A percentile compares a stretch with the other conserved stretches of the same genome.
phyloP scores from a whole-genome alignment of 345 rosid genomes.

The Syzygium aromaticum region DNA sequence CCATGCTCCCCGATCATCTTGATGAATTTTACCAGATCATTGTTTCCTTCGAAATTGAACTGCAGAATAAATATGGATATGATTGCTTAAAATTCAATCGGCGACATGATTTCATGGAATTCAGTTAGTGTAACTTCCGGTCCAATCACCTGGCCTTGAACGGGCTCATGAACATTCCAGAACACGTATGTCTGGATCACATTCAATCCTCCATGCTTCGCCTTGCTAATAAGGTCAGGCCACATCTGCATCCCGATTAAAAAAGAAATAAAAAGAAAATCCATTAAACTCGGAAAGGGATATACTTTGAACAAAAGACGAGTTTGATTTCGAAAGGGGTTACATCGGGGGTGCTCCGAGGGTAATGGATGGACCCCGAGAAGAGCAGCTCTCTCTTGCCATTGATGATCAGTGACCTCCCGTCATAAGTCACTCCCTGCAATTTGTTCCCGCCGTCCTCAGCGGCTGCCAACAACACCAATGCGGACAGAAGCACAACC shows the following conservation, averaged over 20 bases:
- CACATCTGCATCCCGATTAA: slow-evolving; percentile 35
- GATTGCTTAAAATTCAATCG: background rate
- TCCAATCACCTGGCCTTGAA: slow-evolving; percentile 31
- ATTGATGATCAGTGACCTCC: slow-evolving; percentile 48
- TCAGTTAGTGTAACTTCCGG: background rate
- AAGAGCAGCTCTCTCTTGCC: slow-evolving; percentile 53
- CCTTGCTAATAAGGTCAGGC: slow-evolving; percentile 40
- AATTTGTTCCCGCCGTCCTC: background rate
- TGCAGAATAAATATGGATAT: background rate
- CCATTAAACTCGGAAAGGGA: background rate
- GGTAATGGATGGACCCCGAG: slow-evolving; percentile 85
- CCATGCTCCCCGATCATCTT: slow-evolving; percentile 30
- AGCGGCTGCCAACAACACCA: background rate
- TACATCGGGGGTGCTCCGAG: slow-evolving; percentile 76
- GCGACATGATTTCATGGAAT: background rate
- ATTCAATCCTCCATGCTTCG: slow-evolving; percentile 47
- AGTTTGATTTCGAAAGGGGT: background rate
- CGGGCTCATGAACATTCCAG: slow-evolving; percentile 59
- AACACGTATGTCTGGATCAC: slow-evolving; percentile 53
- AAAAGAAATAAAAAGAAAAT: background rate
- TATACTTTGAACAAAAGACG: background rate
- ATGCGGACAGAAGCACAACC: background rate
- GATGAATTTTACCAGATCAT: slow-evolving; percentile 39
- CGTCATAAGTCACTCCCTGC: slow-evolving; percentile 37
- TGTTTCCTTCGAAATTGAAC: slow-evolving; percentile 45